Base-by-base conservation (phyloP, 1,284 basidiomycete species). In the Hymenochaete sp. region DNA sequence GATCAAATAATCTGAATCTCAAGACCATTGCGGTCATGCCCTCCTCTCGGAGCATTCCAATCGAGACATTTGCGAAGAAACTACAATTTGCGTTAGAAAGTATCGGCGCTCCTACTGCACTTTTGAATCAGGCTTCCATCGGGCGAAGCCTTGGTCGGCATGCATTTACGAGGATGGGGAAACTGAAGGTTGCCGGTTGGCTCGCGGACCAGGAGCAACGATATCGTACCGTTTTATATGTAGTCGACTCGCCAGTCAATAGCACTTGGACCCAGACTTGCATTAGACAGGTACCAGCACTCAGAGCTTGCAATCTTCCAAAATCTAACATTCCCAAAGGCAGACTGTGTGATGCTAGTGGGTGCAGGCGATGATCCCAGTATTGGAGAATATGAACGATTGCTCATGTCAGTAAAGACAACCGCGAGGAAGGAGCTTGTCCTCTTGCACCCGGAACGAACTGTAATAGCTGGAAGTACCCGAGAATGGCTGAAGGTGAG, bases 251-350 rank as follows among this genome's bases (percentile, higher is more conserved):
- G 0, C 81, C 91, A 0, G 90, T 93, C 18, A 86, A 80, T 44
- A 92, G 87, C 51, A 83, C 89, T 16, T 97, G 93, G 93, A 96
- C 93, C n/a, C 82, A 93, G 63, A 97, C 92, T 1, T 96, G 92
- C 59, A 93, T 97, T 52, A 77, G 90, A 21, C 92, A 95, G 71
- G 85, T 86, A 54, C 47, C 73, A 52, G 24, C 13, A 42, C 41
- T 4, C 33, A 27, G 31, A 38, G 13, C 16, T 21, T 18, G 3
- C 19, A 14, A 33, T 28, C 38, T 31, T 32, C 40, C n/a, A 21
- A 33, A 47, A 16, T 26, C 28, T 32, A 16, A 35, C 9, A 18
- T 32, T 33, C 10, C 18, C 27, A 18, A 14, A 93, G 79, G 96
- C 96, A 10, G 95, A 98, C 66, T 93, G 85, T 58, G 86, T 98